Conservation (phyloP, 2,329 filamentous ascomycete species). For the Neurospora sp. region DNA sequence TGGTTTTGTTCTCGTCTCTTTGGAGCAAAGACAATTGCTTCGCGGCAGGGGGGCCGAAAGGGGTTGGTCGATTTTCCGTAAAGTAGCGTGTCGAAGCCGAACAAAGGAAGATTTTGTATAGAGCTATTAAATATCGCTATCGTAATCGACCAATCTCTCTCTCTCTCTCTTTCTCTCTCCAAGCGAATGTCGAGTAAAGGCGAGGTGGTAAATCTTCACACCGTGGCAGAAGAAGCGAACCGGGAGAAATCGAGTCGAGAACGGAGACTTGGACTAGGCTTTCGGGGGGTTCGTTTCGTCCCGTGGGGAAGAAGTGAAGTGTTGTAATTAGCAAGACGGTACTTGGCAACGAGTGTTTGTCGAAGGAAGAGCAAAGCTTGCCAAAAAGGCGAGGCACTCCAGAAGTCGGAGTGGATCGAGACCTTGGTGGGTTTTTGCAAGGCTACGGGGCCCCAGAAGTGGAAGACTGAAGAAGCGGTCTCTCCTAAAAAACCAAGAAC, state of each 20-base stretch:
- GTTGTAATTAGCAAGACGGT: not conserved
- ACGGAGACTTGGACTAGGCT: not conserved
- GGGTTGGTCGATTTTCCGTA: not conserved
- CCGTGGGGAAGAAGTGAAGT: not conserved
- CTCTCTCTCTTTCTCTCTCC: not conserved
- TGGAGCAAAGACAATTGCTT: not conserved
- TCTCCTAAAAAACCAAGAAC: conserved; percentile 4
- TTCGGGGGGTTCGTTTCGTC: not conserved
- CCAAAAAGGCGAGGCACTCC: not conserved
- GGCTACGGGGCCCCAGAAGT: conserved; percentile 7
- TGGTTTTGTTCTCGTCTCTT: not conserved
- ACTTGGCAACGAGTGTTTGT: not conserved
- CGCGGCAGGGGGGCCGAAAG: not conserved
- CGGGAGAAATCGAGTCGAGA: not conserved
- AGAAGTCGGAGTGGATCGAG: not conserved
- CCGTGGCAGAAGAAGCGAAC: not conserved
- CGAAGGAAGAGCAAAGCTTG: not conserved
- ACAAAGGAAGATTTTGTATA: not conserved
- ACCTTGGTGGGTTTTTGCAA: not conserved
- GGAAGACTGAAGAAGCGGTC: conserved; percentile 10
- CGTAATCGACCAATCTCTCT: not conserved
- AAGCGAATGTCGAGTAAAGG: not conserved
- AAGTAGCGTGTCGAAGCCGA: not conserved
- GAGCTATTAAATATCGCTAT: not conserved
- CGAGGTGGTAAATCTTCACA: not conserved